Conservation (phyloP, 2,329 filamentous ascomycete species). For the Ceratocystis lukuohia region DNA sequence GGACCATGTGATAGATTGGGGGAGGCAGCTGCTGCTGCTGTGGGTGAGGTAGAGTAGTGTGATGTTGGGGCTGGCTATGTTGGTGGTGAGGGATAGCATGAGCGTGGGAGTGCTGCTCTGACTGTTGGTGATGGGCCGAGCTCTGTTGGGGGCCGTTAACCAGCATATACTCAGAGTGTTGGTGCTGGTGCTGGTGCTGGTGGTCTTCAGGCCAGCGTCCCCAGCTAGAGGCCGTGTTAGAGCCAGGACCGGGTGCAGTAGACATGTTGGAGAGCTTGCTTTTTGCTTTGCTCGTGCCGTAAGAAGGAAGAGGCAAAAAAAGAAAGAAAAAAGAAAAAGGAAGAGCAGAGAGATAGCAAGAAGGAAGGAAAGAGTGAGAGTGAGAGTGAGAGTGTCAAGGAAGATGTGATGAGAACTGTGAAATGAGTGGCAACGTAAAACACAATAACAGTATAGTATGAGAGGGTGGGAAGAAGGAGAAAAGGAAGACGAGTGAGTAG, state of each 20-base stretch:
- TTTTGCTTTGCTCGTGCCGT: not conserved
- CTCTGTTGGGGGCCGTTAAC: not conserved
- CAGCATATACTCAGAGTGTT: not conserved
- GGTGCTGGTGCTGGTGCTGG: conserved; percentile 21
- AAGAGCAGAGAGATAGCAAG: no score
- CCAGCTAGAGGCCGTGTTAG: conserved; percentile 33
- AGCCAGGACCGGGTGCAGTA: conserved; percentile 1
- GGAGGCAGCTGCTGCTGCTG: not conserved
- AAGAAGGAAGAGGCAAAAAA: not conserved
- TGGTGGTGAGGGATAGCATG: not conserved
- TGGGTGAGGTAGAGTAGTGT: not conserved
- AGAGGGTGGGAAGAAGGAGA: not conserved
- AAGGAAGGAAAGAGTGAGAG: no score
- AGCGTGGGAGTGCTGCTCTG: conserved; percentile 28
- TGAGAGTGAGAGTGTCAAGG: no score
- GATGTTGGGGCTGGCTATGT: not conserved
- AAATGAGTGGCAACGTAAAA: not conserved
- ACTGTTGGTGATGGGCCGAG: conserved; percentile 25
- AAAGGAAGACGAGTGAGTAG: not conserved
- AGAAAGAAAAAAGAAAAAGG: not conserved
- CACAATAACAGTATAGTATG: not conserved
- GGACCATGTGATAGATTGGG: not conserved
- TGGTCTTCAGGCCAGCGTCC: conserved; percentile 42
- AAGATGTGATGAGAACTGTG: no score
- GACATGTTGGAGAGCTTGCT: conserved; percentile 1